Base-by-base conservation (phyloP, 352 stramenopile species). In the Pythium monospermum region DNA sequence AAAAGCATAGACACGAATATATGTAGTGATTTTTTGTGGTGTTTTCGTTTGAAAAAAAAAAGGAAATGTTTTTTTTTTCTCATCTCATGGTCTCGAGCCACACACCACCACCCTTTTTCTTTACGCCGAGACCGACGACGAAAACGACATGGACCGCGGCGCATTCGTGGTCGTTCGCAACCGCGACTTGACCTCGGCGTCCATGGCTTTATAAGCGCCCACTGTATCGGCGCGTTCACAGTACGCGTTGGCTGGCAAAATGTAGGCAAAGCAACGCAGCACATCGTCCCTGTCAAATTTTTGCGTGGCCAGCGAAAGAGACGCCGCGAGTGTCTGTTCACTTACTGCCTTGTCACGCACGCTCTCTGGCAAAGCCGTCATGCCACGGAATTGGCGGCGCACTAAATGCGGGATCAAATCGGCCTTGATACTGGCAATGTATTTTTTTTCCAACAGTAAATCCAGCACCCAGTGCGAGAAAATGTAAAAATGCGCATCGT, bases 401-500 rank as follows among this genome's bases (percentile, higher is more conserved):
- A 93, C 71, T 23, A 93, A 61, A 38, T 88, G 78, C 32, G 82
- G 82, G 23, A 93, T 73, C 3, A 93, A 54, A 36, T 93, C 82
- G 32, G 76, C 71, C 59, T 93, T 90, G 61, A 93, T 89, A 54
- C 77, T 93, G 22, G 71, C 69, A 49, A 93, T 87, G 66, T 87
- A 81, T 61, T 89, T 87, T 61, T 90, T 93, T 61, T 89, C 79
- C 32, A 79, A 58, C 50, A 92, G 45, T 32, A 90, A 57, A 26
- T 89, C 75, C 8, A 92, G 51, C 39, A 92, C 79, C 79, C 82
- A 90, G 57, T 89, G 79, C 37, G 82, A 80, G 48, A 92, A 92
- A 49, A 92, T 83, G 72, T 91, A 92, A 36, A 92, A 80, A 56
- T 92, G 82, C 33, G 74, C 65, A 48, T 92, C 82, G 57, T 89